These are phyloP conservation scores for Chaetomium sp. DNA, from an alignment of 2,329 filamentous ascomycete species.

Conservation along the genomic window DNA sequence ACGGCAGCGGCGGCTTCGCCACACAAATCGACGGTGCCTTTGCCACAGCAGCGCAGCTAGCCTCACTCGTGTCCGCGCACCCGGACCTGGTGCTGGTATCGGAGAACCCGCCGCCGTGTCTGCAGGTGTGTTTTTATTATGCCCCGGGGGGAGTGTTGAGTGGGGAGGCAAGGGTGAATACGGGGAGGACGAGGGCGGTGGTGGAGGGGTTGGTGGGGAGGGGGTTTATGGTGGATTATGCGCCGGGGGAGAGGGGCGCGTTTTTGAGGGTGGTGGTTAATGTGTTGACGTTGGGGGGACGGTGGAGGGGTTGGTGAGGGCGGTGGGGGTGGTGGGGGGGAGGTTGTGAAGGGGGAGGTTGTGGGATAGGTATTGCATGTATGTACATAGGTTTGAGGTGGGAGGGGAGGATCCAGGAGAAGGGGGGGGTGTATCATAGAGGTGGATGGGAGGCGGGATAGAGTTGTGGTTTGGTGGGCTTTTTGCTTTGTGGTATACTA, in stretches of 20 bases:
- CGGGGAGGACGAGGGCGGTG: conserved; percentile 52
- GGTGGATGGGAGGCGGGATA: not conserved
- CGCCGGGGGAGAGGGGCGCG: conserved; percentile 57
- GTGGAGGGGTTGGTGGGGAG: conserved; percentile 51
- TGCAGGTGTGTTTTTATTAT: conserved; percentile 96
- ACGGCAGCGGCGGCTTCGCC: conserved; percentile 75
- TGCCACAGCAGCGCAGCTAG: conserved; percentile 69
- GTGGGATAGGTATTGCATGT: not conserved
- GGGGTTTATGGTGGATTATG: conserved; percentile 64
- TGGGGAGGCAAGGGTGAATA: conserved; percentile 49
- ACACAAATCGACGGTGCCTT: conserved; percentile 73
- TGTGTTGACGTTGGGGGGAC: conserved; percentile 56
- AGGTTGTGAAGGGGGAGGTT: conserved; percentile 37
- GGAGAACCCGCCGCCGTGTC: conserved; percentile 76
- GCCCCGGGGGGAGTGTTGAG: conserved; percentile 58
- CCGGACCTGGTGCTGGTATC: conserved; percentile 71
- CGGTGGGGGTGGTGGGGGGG: conserved; percentile 52
- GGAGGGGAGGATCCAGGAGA: not conserved
- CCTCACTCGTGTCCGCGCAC: conserved; percentile 56
- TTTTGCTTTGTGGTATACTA: not conserved
- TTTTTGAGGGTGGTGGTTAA: conserved; percentile 65
- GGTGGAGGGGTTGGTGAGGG: conserved; percentile 56
- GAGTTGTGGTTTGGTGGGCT: not conserved
- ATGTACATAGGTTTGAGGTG: not conserved
- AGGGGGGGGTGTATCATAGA: not conserved